A percentile compares a stretch with the other conserved stretches of the same genome.
Conservation (phyloP, 768 basidiomycete genomes). For the Boletus speciosus region DNA sequence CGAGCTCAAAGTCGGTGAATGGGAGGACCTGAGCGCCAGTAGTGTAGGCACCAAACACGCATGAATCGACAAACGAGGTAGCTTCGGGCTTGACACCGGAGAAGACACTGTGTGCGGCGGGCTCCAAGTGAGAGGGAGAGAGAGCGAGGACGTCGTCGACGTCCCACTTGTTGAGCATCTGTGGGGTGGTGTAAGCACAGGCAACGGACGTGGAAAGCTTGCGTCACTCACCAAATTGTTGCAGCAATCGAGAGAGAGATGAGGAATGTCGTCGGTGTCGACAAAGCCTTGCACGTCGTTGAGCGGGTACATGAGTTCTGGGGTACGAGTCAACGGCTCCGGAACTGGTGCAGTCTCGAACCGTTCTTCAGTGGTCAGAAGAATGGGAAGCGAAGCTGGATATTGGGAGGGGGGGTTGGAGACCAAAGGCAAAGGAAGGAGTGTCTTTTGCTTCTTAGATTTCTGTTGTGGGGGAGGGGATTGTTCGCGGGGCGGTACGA, state of each 20-base stretch:
- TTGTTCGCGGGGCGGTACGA: background rate
- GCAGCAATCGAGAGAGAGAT: conserved; percentile 28
- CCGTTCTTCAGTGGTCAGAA: background rate
- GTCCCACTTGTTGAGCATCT: conserved; percentile 7
- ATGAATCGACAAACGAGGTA: conserved; percentile 25
- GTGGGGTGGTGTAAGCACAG: conserved; percentile 7
- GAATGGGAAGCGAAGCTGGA: background rate
- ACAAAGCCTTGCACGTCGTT: conserved; percentile 26
- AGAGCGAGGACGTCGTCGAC: background rate
- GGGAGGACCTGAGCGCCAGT: background rate
- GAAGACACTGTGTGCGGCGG: conserved; percentile 22
- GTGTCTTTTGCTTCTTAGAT: conserved; percentile 6
- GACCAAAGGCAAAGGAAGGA: background rate
- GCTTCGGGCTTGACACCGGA: conserved; percentile 33
- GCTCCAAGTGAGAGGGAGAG: conserved; percentile 22
- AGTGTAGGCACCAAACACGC: conserved; percentile 20
- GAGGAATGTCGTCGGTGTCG: conserved; percentile 35
- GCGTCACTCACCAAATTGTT: conserved; percentile 18
- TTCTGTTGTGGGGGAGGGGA: conserved; percentile 1
- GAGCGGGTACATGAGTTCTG: conserved; percentile 17
- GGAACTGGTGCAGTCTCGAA: conserved; percentile 2
- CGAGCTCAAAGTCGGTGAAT: conserved; percentile 9
- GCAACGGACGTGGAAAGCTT: background rate
- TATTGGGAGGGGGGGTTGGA: background rate
- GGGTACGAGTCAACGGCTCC: conserved; percentile 6